Conservation (phyloP, 805 yeast species). For the Saccharomycopsis malanga region DNA sequence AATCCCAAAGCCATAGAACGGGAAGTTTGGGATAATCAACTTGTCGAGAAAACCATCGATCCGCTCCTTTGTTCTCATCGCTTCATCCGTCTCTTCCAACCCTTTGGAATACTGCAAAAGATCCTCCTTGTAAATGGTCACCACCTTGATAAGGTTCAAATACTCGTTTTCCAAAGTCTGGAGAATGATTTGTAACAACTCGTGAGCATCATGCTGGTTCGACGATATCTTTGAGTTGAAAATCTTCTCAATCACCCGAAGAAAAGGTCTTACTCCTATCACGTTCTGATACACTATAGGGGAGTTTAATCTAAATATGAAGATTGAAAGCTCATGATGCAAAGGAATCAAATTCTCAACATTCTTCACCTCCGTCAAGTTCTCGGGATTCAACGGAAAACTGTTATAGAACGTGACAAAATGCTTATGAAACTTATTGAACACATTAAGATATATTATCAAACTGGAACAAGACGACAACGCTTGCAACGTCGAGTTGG, state of each 20-base stretch:
- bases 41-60: constrained; percentile 1
- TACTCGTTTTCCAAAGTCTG: constrained; percentile 73
- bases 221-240: constrained; percentile 69
- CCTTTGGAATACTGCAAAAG: constrained; percentile 25
- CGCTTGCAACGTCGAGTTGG: constrained; percentile 83
- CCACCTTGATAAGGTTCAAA: constrained; percentile 28
- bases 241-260: constrained; percentile 63
- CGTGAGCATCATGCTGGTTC: constrained; percentile 94
- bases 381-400: neutral
- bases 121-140: constrained; percentile 24
- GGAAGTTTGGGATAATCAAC: constrained; percentile 49
- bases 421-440: constrained; percentile 23
- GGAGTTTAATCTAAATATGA: constrained; percentile 53
- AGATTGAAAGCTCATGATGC: constrained; percentile 49
- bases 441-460: constrained; percentile 44
- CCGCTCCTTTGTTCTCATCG: neutral
- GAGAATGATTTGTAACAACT: constrained; percentile 70
- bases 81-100: constrained; percentile 12
- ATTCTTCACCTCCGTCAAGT: neutral
- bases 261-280: constrained; percentile 71
- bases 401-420: constrained; percentile 14
- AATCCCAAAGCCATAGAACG: constrained; percentile 61
- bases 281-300: constrained; percentile 47
- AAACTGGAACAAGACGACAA: constrained; percentile 55
- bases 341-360: constrained; percentile 35